Evolutionary conservation across 441 rosid genomes (phyloP).

Genomic region (Pelargonium australe): DNA sequence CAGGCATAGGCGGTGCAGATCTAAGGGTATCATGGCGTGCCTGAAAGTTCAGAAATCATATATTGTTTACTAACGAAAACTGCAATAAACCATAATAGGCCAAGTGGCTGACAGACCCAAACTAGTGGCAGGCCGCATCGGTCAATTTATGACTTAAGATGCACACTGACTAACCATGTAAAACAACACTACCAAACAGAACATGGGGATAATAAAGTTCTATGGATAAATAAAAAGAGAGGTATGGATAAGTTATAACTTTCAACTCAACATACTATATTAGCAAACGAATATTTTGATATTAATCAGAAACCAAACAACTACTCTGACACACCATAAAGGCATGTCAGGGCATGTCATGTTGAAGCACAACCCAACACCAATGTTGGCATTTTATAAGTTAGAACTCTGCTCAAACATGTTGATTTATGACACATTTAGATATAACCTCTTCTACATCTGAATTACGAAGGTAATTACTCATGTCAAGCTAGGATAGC

Average conservation of each 20-base stretch:
- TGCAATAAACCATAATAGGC: not conserved
- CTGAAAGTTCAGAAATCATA: slow-evolving; percentile 38
- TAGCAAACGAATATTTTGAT: too few species aligned
- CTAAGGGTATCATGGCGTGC: slow-evolving; percentile 53
- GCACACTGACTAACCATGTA: too few species aligned
- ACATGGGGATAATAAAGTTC: not conserved
- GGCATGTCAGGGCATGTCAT: not conserved
- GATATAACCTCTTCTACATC: not conserved
- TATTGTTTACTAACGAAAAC: not conserved
- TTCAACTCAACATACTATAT: too few species aligned
- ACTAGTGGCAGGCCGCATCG: not conserved
- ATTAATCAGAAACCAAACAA: too few species aligned
- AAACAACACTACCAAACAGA: not conserved
- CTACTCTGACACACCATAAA: not conserved
- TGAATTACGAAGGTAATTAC: not conserved
- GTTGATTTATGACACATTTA: not conserved
- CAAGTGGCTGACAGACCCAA: not conserved
- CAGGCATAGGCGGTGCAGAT: slow-evolving; percentile 50
- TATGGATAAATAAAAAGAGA: not conserved
- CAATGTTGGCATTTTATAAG: not conserved
- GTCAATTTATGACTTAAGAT: too few species aligned
- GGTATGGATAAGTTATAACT: too few species aligned
- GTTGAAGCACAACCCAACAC: too few species aligned
- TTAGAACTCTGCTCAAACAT: not conserved
- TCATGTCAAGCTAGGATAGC: not conserved